phyloP scores from a whole-genome alignment of 1,284 basidiomycete genomes.

The Leccinum solheimii region DNA sequence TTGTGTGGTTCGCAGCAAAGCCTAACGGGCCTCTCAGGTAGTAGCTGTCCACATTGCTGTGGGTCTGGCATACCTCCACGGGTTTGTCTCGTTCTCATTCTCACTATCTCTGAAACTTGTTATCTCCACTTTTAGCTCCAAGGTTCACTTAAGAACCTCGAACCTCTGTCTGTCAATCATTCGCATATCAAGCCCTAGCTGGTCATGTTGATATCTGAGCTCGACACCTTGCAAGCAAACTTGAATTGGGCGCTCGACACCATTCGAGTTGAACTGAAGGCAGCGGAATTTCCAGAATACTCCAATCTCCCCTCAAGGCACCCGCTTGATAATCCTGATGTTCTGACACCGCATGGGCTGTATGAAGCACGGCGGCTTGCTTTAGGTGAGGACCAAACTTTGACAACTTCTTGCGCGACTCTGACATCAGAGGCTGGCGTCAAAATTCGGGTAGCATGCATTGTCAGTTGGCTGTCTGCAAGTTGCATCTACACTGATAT shows the following conservation, averaged over 20 bases:
- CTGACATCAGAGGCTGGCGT: not conserved
- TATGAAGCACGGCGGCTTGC: conserved; percentile 24
- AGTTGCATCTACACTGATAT: not conserved
- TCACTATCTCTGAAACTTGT: not conserved
- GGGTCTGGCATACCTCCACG: not conserved
- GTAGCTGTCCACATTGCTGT: not conserved
- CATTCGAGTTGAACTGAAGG: conserved; percentile 20
- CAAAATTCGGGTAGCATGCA: conserved; percentile 5
- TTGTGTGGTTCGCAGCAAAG: not conserved
- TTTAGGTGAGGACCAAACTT: conserved; percentile 12
- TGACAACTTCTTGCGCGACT: not conserved
- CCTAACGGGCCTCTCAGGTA: not conserved
- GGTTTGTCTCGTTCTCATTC: not conserved
- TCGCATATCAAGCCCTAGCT: not conserved
- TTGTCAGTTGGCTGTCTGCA: conserved; percentile 5
- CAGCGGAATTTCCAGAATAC: conserved; percentile 17
- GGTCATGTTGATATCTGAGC: conserved; percentile 8
- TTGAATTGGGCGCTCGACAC: conserved; percentile 28
- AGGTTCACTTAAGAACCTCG: not conserved
- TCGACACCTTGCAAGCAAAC: conserved; percentile 18
- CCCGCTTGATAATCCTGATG: conserved; percentile 24
- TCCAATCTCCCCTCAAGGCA: conserved; percentile 22
- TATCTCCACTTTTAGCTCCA: not conserved
- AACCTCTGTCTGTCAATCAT: not conserved
- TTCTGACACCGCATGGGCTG: conserved; percentile 16